Conservation (phyloP, 352 stramenopile species). For the Aphanomyces stellatus region DNA sequence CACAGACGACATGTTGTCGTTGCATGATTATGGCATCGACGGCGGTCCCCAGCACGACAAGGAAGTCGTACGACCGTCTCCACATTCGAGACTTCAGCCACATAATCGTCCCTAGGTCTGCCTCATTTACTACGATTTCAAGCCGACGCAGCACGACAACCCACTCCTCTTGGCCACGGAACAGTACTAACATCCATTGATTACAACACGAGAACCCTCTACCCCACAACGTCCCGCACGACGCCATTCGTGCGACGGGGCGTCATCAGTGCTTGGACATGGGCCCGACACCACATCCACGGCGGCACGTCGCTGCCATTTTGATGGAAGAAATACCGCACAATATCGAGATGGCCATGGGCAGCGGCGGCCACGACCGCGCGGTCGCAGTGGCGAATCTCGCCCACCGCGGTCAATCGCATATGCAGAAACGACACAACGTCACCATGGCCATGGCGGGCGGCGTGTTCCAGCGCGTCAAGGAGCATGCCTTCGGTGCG, state of each 20-base stretch:
- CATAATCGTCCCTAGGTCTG: constrained; percentile 28
- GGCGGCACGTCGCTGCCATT: background rate
- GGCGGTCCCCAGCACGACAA: constrained; percentile 32
- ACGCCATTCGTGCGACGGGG: background rate
- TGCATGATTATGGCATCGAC: constrained; percentile 43
- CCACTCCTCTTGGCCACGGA: constrained; percentile 39
- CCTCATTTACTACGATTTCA: constrained; percentile 57
- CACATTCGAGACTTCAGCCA: too few relatives aligned
- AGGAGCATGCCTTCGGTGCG: constrained; percentile 25
- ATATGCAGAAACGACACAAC: constrained; percentile 23
- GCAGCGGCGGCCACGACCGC: background rate
- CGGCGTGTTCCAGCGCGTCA: constrained; percentile 33
- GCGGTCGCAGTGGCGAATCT: background rate
- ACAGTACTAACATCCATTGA: constrained; percentile 23
- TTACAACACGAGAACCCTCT: too few relatives aligned
- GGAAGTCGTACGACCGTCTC: constrained; percentile 31
- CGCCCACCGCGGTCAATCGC: background rate
- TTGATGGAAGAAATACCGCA: background rate
- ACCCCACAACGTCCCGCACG: background rate
- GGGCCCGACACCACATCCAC: background rate
- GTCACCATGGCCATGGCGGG: constrained; percentile 27
- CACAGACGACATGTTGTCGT: constrained; percentile 36
- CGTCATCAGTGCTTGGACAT: background rate
- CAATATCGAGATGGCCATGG: background rate
- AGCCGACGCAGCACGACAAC: constrained; percentile 53